These are phyloP conservation scores for Macrophomina phaseolina DNA, from an alignment of 2,329 filamentous ascomycete species.

Conservation along the genomic window DNA sequence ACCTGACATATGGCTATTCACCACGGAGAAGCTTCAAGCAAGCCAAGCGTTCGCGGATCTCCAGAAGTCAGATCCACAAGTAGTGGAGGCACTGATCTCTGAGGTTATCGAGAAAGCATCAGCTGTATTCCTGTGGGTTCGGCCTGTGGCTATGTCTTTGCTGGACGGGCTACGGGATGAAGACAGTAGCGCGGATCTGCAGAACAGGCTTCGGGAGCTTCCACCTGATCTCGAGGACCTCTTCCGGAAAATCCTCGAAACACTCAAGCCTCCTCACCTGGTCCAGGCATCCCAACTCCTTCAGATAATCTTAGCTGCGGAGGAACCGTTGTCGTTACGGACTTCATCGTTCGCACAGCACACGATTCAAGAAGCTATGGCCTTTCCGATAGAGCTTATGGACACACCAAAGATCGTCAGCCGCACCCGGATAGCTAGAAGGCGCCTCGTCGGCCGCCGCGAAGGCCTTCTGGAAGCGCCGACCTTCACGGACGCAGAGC, in stretches of 20 bases:
- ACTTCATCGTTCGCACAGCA: slow-evolving; percentile 28
- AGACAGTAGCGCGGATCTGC: slow-evolving; percentile 28
- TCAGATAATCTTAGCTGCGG: slow-evolving; percentile 20
- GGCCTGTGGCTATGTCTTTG: slow-evolving; percentile 30
- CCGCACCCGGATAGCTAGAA: background rate
- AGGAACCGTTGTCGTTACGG: slow-evolving; percentile 13
- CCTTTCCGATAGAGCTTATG: background rate
- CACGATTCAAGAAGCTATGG: slow-evolving; percentile 9
- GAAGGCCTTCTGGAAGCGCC: slow-evolving; percentile 30
- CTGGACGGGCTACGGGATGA: slow-evolving; percentile 28
- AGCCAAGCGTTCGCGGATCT: slow-evolving; percentile 2
- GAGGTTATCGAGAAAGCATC: slow-evolving; percentile 28
- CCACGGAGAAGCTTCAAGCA: background rate
- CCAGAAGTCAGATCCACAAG: background rate
- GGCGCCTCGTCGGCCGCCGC: slow-evolving; percentile 28
- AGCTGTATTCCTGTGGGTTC: slow-evolving; percentile 34
- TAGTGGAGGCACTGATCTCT: background rate
- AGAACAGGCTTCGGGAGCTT: slow-evolving; percentile 22
- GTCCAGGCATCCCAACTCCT: slow-evolving; percentile 29
- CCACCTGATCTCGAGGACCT: slow-evolving; percentile 30
- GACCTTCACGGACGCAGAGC: background rate
- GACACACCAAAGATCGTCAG: background rate
- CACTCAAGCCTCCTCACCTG: background rate
- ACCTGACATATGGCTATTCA: slow-evolving; percentile 6
- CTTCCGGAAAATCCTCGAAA: slow-evolving; percentile 28